Percentiles rank a stretch among this genome's conserved stretches.
Conservation (phyloP, 176 grass and related monocot species). For the Hsuehochloa calcarea region DNA sequence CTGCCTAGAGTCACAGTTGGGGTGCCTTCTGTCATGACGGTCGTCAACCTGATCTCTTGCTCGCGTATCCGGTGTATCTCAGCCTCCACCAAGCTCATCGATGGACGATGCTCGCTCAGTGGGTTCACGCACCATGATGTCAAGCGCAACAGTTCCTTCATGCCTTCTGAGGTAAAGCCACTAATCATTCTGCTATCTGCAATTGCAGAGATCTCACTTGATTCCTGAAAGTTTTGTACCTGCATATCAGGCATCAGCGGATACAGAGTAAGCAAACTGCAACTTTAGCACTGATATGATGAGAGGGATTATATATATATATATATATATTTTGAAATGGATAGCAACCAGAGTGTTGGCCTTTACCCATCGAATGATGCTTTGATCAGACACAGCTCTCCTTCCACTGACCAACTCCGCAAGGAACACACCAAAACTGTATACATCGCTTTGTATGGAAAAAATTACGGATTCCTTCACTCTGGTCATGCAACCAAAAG, state of each 20-base stretch:
- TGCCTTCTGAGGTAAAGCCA: slow-evolving; percentile 64
- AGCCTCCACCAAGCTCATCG: slow-evolving; percentile 72
- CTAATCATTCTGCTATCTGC: slow-evolving; percentile 61
- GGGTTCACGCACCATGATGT: slow-evolving; percentile 74
- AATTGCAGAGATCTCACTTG: slow-evolving; percentile 43
- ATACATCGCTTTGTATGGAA: slow-evolving; percentile 70
- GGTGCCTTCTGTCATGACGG: slow-evolving; percentile 52
- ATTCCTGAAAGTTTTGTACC: slow-evolving; percentile 64
- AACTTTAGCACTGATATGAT: not conserved
- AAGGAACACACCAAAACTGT: slow-evolving; percentile 95
- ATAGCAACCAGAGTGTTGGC: not conserved
- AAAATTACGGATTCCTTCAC: slow-evolving; percentile 64
- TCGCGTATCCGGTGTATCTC: slow-evolving; percentile 78
- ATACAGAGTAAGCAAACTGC: not conserved
- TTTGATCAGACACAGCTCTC: slow-evolving; percentile 55
- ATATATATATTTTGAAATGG: not conserved
- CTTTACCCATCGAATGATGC: slow-evolving; percentile 71
- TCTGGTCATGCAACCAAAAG: slow-evolving; percentile 43
- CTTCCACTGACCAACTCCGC: slow-evolving; percentile 74
- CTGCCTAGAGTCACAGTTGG: slow-evolving; percentile 91
- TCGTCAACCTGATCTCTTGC: slow-evolving; percentile 76
- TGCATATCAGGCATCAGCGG: slow-evolving; percentile 27
- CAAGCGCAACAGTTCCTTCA: slow-evolving; percentile 69
- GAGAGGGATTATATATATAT: too few relatives aligned
- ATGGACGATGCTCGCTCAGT: slow-evolving; percentile 47